Conservation (phyloP, 352 stramenopile species). For the Chrysophaeum taylorii region DNA sequence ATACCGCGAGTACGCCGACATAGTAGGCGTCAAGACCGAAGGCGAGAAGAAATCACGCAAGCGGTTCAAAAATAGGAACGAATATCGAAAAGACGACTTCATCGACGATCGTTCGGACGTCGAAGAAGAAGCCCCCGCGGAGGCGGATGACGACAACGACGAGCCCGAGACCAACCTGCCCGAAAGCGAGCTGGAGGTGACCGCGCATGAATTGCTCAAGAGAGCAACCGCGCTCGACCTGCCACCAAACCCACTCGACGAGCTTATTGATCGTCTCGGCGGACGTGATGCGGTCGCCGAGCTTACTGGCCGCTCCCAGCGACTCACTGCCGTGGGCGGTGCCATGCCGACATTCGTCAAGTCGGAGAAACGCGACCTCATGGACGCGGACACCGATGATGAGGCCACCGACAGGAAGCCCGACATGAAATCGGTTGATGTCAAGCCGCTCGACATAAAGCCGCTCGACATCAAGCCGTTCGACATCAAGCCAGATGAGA, state of each 20-base stretch:
- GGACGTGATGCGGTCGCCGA: conserved; percentile 29
- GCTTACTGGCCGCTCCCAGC: conserved; percentile 38
- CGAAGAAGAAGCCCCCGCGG: too few species aligned
- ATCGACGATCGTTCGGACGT: too few species aligned
- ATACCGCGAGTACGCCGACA: conserved; percentile 21
- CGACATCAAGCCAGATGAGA: too few species aligned
- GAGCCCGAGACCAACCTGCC: conserved; percentile 24
- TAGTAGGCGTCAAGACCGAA: conserved; percentile 20
- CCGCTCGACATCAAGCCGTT: too few species aligned
- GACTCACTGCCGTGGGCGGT: too few species aligned
- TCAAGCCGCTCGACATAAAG: background rate
- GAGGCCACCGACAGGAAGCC: background rate
- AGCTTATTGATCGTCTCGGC: conserved; percentile 48
- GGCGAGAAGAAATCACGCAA: too few species aligned
- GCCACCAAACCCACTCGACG: conserved; percentile 48
- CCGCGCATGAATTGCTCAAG: conserved; percentile 20
- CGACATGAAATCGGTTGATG: background rate
- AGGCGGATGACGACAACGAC: conserved; percentile 16
- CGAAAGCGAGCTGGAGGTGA: background rate
- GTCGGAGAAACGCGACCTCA: conserved; percentile 1
- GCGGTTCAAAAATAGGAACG: too few species aligned
- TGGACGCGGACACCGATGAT: background rate
- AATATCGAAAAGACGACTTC: too few species aligned
- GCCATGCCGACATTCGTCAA: too few species aligned
- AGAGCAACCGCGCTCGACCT: conserved; percentile 32